phyloP scores from a whole-genome alignment of 495 filamentous ascomycete species.

The Penicillium goetzii region DNA sequence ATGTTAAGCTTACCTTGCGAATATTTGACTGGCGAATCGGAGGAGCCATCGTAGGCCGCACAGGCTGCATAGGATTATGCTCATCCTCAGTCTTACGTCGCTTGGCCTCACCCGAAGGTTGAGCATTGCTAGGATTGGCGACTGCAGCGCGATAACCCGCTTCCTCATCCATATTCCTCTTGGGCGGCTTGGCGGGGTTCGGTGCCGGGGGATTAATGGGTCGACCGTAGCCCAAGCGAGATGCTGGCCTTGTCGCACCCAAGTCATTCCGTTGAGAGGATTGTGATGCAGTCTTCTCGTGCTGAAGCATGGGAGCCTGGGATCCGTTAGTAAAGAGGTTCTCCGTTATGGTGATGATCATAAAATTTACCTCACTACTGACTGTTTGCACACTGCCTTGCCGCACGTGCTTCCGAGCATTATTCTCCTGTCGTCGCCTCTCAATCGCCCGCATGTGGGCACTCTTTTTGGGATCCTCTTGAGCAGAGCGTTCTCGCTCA shows the following conservation, averaged over 20 bases:
- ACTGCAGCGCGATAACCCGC: slow-evolving; percentile 49
- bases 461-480: slow-evolving; percentile 66
- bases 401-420: slow-evolving; percentile 58
- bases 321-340: slow-evolving; percentile 7
- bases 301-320: slow-evolving; percentile 42
- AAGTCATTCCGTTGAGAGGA: slow-evolving; percentile 52
- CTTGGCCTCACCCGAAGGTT: slow-evolving; percentile 56
- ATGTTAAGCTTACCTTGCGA: slow-evolving; percentile 62
- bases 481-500: slow-evolving; percentile 49
- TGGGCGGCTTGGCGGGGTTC: slow-evolving; percentile 69
- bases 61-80: slow-evolving; percentile 44
- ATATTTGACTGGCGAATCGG: slow-evolving; percentile 82
- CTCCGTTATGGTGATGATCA: background rate
- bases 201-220: slow-evolving; percentile 53
- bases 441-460: slow-evolving; percentile 71
- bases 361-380: slow-evolving; percentile 48
- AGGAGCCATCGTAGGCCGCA: slow-evolving; percentile 70
- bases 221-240: slow-evolving; percentile 55
- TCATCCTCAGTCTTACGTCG: slow-evolving; percentile 64
- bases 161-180: slow-evolving; percentile 61
- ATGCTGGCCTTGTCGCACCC: slow-evolving; percentile 53
- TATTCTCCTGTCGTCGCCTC: slow-evolving; percentile 65
- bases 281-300: slow-evolving; percentile 42
- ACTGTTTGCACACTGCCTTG: slow-evolving; percentile 51
- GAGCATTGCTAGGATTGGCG: slow-evolving; percentile 46